Percentiles rank a stretch among this genome's conserved stretches.
These are phyloP conservation scores for Lachancea sp. DNA, from an alignment of 805 yeast genomes.

Conservation along the genomic window DNA sequence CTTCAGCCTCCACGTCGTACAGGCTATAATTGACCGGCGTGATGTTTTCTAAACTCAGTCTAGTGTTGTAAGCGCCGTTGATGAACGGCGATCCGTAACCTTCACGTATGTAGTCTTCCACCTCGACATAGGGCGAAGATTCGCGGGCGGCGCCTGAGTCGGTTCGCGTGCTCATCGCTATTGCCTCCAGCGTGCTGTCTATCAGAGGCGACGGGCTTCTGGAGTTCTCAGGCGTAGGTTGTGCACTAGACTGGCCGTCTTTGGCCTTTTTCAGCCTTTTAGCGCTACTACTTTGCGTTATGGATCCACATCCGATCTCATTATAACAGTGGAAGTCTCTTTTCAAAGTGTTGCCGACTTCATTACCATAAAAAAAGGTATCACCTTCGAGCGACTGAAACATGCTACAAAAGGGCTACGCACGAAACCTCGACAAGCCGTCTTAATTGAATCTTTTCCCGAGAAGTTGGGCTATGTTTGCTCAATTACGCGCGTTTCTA, in stretches of 20 bases:
- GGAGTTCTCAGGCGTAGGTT: not conserved
- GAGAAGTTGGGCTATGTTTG: not conserved
- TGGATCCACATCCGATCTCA: not conserved
- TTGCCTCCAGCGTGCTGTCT: slow-evolving; percentile 1
- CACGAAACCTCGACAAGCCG: not conserved
- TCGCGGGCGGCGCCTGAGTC: slow-evolving; percentile 1
- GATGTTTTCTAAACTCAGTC: slow-evolving; percentile 6
- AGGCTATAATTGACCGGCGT: slow-evolving; percentile 8
- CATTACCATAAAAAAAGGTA: not conserved
- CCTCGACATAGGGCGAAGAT: slow-evolving; percentile 8
- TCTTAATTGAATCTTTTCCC: no score
- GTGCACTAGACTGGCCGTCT: not conserved
- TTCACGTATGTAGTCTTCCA: slow-evolving; percentile 9
- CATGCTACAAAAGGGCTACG: not conserved
- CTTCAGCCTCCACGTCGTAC: slow-evolving; percentile 8
- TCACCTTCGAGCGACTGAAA: not conserved
- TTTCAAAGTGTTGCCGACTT: slow-evolving; percentile 2
- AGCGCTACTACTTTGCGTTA: not conserved
- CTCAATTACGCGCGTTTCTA: not conserved
- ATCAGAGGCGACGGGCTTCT: slow-evolving; percentile 1
- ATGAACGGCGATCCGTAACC: slow-evolving; percentile 9
- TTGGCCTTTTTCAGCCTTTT: not conserved
- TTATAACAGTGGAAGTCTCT: slow-evolving; percentile 1
- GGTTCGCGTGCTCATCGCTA: slow-evolving; percentile 3
- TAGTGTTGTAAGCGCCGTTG: slow-evolving; percentile 6